Base-by-base conservation (phyloP, 768 basidiomycete species). In the Termitomyces sp. region DNA sequence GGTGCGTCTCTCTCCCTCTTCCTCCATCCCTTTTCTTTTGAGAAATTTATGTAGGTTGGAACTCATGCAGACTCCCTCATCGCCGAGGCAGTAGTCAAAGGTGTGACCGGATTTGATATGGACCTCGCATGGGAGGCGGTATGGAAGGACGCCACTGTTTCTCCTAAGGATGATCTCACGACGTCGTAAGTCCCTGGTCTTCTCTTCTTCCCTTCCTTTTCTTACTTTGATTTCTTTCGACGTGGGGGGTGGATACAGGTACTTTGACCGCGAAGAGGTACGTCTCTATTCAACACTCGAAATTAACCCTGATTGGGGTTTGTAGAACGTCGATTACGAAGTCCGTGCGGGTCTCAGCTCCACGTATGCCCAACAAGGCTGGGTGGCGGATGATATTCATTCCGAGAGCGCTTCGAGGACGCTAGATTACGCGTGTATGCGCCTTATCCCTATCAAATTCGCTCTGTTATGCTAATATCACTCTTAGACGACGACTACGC, bases 21-120 rank as follows among this genome's bases (percentile, higher is more conserved):
- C n/a, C 8, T 24, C 14, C 20, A 1, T 7, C 22, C 18, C 5
- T 5, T 18, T 20, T 18, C n/a, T 53, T 14, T 36, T 32, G 12
- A 39, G 7, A 30, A 43, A 22, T 51, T n/a, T 22, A 34, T 42
- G 9, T 55, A 87, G 87, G 83, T 92, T 16, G 87, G 79, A 10
- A 92, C 89, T 0, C 89, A 94, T 62, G 88, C 89, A 7, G 89
- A 91, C 64, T 91, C 89, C 2, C 80, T 89, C 34, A 76, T 91
- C 26, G 85, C 89, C 0, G 87, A 89, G 67, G 88, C 87, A 0
- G 82, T 84, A 10, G 62, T 84, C 27, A 90, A 90, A 71, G 85
- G 85, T 9, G 71, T 89, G 13, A 76, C 72, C 0, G 86, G 77
- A 0, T 89, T 90, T 51, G 84, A 91, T 68, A 68, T 75, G 3